phyloP scores from a whole-genome alignment of 345 rosid species.

The Aegle marmelos region DNA sequence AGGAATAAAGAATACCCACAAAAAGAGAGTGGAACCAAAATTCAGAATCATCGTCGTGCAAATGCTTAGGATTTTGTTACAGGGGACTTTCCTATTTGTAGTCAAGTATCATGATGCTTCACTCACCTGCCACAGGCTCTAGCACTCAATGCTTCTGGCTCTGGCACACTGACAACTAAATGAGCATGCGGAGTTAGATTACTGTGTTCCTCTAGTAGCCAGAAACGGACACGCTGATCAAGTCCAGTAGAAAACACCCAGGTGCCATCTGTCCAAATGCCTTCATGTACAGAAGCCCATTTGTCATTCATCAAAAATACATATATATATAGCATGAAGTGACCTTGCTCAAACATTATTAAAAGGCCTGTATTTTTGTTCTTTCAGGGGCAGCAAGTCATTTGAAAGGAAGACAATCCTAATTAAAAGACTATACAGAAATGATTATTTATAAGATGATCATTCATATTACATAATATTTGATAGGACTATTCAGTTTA shows the following conservation, averaged over 20 bases:
- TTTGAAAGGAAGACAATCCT: neutral
- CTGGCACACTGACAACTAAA: conserved; percentile 70
- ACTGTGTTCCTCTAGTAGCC: conserved; percentile 49
- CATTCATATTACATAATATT: no score
- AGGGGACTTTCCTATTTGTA: neutral
- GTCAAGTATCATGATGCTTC: neutral
- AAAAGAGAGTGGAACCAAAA: neutral
- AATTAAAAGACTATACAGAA: neutral
- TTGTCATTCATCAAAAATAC: conserved; percentile 16
- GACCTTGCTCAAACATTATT: neutral
- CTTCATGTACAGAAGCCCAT: conserved; percentile 36
- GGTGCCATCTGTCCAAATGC: conserved; percentile 83
- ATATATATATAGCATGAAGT: no score
- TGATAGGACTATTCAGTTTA: neutral
- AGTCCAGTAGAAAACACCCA: conserved; percentile 97
- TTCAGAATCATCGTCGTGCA: neutral
- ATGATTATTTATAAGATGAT: neutral
- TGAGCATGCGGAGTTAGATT: conserved; percentile 53
- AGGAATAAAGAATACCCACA: neutral
- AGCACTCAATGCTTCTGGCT: conserved; percentile 86
- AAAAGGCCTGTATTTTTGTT: neutral
- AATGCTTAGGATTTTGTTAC: neutral
- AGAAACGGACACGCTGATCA: conserved; percentile 92
- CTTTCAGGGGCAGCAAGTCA: neutral
- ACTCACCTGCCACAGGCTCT: conserved; percentile 66